Evolutionary conservation across 768 basidiomycete species (phyloP).

Genomic region (Pholiota conissans): DNA sequence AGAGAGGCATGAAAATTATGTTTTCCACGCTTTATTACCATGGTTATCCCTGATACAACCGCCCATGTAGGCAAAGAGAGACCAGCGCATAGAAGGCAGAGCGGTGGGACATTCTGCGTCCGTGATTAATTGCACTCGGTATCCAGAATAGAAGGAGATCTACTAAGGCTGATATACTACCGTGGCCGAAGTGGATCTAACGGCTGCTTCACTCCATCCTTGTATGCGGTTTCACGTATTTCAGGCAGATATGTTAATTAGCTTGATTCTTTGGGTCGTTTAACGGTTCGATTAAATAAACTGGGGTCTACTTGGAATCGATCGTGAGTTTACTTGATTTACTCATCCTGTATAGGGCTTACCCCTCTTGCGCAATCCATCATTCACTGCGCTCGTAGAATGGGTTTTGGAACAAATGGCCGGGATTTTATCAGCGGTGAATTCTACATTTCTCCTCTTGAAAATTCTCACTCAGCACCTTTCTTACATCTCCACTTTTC

Average conservation of each 20-base stretch:
- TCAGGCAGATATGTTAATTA: neutral
- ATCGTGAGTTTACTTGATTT: neutral
- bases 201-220: neutral
- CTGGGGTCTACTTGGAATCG: neutral
- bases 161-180: neutral
- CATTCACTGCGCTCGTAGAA: conserved; percentile 20
- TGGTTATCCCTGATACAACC: conserved; percentile 2
- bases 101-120: neutral
- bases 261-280: neutral
- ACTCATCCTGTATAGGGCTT: neutral
- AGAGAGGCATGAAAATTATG: neutral
- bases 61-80: neutral
- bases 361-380: conserved; percentile 12
- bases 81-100: neutral
- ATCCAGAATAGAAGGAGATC: neutral
- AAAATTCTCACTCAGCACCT: conserved; percentile 12
- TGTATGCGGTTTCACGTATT: conserved; percentile 5
- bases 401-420: conserved; percentile 8
- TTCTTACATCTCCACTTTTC: neutral
- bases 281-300: conserved; percentile 4
- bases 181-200: neutral
- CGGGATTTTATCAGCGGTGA: neutral
- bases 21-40: neutral
- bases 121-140: conserved; percentile 3
- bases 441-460: conserved; percentile 5